A percentile compares a stretch with the other conserved stretches of the same genome.
Conservation (phyloP, 2,329 filamentous ascomycete genomes). For the Nannizziopsis arthrosporioides region DNA sequence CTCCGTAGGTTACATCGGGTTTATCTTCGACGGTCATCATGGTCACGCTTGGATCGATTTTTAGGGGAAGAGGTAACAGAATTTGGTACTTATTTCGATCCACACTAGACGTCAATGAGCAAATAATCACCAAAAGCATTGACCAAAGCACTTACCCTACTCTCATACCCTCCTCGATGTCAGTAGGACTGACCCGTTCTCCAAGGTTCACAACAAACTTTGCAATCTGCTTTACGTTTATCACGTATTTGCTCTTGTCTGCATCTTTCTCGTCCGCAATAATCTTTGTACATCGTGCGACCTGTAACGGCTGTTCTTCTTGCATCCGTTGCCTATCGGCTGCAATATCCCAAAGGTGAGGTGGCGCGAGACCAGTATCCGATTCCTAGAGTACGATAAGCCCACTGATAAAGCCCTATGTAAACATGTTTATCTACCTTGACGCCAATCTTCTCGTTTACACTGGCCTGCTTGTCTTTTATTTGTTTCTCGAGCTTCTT, state of each 20-base stretch:
- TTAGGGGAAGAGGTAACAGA: constrained; percentile 84
- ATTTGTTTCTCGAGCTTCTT: constrained; percentile 99
- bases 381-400: constrained; percentile 57
- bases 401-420: constrained; percentile 1
- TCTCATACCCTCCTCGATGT: constrained; percentile 99
- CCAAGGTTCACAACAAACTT: constrained; percentile 98
- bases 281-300: constrained; percentile 97
- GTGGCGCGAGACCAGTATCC: constrained; percentile 92
- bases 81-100: constrained; percentile 99
- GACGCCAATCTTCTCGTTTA: constrained; percentile 91
- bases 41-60: constrained; percentile 97
- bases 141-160: constrained; percentile 51
- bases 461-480: constrained; percentile 95
- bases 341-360: constrained; percentile 96
- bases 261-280: constrained; percentile 92
- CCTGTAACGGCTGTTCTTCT: constrained; percentile 94
- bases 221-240: constrained; percentile 99
- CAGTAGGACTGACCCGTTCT: constrained; percentile 90
- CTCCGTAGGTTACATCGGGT: constrained; percentile 96
- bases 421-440: constrained; percentile 28
- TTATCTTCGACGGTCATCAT: constrained; percentile 99
- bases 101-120: constrained; percentile 43
- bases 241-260: constrained; percentile 99
- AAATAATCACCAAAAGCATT: neutral
- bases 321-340: constrained; percentile 97